These are phyloP conservation scores for Elongisporangium undulatum DNA, from an alignment of 352 stramenopile species.

Conservation along the genomic window DNA sequence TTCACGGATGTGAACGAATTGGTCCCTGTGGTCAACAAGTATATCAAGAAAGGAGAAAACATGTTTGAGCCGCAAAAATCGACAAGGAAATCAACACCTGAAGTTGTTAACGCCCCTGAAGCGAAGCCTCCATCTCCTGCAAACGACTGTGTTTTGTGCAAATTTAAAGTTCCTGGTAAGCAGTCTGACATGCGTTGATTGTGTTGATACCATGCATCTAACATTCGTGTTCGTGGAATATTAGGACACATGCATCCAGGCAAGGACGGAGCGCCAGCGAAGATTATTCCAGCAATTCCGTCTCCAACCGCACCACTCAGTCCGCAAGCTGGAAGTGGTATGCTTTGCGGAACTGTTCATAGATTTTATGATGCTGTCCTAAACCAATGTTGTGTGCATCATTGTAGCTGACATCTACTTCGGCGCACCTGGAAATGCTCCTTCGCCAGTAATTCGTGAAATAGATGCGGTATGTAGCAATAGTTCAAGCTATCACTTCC, in stretches of 20 bases:
- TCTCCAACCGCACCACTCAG: constrained; percentile 14
- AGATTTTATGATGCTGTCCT: neutral
- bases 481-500: neutral
- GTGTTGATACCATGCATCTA: neutral
- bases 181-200: neutral
- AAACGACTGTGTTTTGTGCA: constrained; percentile 65
- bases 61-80: neutral
- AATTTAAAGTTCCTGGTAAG: constrained; percentile 71
- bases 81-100: constrained; percentile 3
- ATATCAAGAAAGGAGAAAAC: constrained; percentile 16
- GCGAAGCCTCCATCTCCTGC: constrained; percentile 4
- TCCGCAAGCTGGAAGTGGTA: neutral
- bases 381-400: neutral
- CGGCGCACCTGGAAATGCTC: constrained; percentile 35
- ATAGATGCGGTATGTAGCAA: constrained; percentile 36
- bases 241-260: constrained; percentile 69
- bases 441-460: constrained; percentile 57
- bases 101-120: constrained; percentile 6
- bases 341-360: neutral
- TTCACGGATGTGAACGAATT: constrained; percentile 54
- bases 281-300: constrained; percentile 7
- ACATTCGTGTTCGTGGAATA: neutral
- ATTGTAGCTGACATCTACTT: constrained; percentile 41
- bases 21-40: constrained; percentile 34
- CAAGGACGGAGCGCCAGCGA: constrained; percentile 12